phyloP scores from a whole-genome alignment of 1,139 yeast species.

The Lodderomyces jiufengensis region DNA sequence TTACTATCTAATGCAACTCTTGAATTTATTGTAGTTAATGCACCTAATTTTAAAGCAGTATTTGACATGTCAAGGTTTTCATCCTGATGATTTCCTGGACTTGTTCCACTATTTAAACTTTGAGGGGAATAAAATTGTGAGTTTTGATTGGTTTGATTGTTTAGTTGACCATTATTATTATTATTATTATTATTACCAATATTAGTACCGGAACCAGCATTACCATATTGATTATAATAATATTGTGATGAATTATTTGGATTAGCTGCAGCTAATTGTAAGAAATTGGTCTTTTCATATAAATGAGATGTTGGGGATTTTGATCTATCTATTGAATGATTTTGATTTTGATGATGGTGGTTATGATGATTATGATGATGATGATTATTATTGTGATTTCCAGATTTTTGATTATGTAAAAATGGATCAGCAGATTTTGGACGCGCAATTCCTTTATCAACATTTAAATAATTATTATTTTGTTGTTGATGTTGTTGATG shows the following conservation, averaged over 20 bases:
- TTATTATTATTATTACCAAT: not conserved
- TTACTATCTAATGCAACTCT: conserved; percentile 57
- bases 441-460: conserved; percentile 28
- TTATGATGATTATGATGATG: conserved; percentile 10
- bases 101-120: too few relatives aligned
- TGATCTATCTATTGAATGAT: conserved; percentile 30
- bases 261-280: conserved; percentile 42
- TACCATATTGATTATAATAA: conserved; percentile 13
- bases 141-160: not conserved
- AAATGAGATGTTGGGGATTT: conserved; percentile 45
- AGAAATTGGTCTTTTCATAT: conserved; percentile 42
- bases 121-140: too few relatives aligned
- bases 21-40: conserved; percentile 59
- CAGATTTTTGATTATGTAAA: conserved; percentile 3
- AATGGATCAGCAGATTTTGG: conserved; percentile 46
- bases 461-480: conserved; percentile 27
- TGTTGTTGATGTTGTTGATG: conserved; percentile 23
- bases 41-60: conserved; percentile 52
- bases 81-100: conserved; percentile 13
- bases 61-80: conserved; percentile 37
- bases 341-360: conserved; percentile 17
- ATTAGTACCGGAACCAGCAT: conserved; percentile 1
- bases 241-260: conserved; percentile 12
- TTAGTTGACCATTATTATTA: not conserved
- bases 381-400: conserved; percentile 1